Evolutionary conservation across 1,284 basidiomycete species (phyloP).

Genomic region (Rhodotorula sp.): DNA sequence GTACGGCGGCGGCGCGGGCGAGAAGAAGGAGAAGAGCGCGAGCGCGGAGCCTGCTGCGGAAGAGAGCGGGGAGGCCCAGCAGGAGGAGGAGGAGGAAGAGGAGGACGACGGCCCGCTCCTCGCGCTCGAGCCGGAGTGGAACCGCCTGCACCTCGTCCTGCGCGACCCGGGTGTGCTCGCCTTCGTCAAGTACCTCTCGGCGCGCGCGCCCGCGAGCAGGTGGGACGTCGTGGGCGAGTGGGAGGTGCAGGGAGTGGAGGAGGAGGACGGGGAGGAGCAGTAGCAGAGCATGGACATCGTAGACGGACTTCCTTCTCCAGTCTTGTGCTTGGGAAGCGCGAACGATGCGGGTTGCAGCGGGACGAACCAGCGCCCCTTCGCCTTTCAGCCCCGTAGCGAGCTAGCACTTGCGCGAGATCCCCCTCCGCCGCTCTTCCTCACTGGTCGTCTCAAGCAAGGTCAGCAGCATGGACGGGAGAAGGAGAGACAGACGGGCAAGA

Average conservation of each 20-base stretch:
- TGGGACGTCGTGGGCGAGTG: slow-evolving; percentile 91
- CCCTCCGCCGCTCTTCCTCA: slow-evolving; percentile 62
- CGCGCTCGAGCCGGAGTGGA: slow-evolving; percentile 87
- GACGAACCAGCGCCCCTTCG: background rate
- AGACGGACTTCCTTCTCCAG: too few relatives aligned
- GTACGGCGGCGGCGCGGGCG: slow-evolving; percentile 28
- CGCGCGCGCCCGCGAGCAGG: slow-evolving; percentile 77
- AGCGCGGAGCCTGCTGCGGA: too few relatives aligned
- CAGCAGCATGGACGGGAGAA: background rate
- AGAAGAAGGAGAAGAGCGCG: slow-evolving; percentile 46
- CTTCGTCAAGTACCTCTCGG: slow-evolving; percentile 91
- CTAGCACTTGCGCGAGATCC: slow-evolving; percentile 63
- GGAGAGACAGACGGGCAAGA: background rate
- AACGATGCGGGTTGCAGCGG: background rate
- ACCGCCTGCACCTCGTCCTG: slow-evolving; percentile 83
- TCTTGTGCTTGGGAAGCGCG: background rate
- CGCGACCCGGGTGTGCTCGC: slow-evolving; percentile 91
- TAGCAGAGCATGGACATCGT: background rate
- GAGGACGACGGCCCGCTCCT: slow-evolving; percentile 79
- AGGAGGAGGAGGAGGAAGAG: slow-evolving; percentile 28
- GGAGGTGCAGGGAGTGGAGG: slow-evolving; percentile 63
- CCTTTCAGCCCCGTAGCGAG: background rate
- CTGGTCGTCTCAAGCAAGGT: slow-evolving; percentile 42
- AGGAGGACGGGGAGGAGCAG: slow-evolving; percentile 26
- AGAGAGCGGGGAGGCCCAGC: slow-evolving; percentile 38